Conservation (phyloP, 83 land plant species). For the Larix sibirica region DNA sequence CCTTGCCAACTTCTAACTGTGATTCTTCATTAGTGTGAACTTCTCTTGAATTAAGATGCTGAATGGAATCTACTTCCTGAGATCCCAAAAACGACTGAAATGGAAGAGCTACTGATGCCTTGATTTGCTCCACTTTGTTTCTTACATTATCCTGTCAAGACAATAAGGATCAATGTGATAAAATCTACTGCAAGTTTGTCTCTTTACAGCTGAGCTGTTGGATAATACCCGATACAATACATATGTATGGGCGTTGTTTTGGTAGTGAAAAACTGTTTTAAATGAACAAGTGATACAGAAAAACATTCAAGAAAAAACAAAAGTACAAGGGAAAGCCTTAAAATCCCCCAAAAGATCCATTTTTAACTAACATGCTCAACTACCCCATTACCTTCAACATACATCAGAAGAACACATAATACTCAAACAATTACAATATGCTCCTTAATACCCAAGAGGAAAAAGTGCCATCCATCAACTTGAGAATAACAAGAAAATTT, state of each 20-base stretch:
- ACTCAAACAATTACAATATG: too few relatives aligned
- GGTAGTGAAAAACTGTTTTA: too few relatives aligned
- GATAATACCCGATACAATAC: too few relatives aligned
- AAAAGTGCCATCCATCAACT: not conserved
- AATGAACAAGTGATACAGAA: too few relatives aligned
- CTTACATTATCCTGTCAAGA: constrained; percentile 40
- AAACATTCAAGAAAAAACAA: too few relatives aligned
- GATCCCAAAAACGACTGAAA: constrained; percentile 38
- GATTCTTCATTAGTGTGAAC: not conserved
- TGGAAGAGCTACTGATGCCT: constrained; percentile 62
- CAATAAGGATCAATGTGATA: not conserved
- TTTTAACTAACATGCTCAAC: not conserved
- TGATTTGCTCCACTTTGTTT: constrained; percentile 63
- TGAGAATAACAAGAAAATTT: not conserved
- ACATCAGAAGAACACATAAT: too few relatives aligned
- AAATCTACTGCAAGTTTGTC: not conserved
- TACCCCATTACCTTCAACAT: too few relatives aligned
- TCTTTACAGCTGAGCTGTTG: too few relatives aligned
- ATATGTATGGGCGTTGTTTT: too few relatives aligned
- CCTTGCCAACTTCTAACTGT: not conserved
- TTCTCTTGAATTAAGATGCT: constrained; percentile 3
- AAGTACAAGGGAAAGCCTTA: too few relatives aligned
- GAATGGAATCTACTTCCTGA: not conserved
- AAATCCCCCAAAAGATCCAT: too few relatives aligned
- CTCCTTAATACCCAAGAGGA: too few relatives aligned